Base-by-base conservation (phyloP, 2,329 filamentous ascomycete genomes). In the Colletotrichum ledebouriae region DNA sequence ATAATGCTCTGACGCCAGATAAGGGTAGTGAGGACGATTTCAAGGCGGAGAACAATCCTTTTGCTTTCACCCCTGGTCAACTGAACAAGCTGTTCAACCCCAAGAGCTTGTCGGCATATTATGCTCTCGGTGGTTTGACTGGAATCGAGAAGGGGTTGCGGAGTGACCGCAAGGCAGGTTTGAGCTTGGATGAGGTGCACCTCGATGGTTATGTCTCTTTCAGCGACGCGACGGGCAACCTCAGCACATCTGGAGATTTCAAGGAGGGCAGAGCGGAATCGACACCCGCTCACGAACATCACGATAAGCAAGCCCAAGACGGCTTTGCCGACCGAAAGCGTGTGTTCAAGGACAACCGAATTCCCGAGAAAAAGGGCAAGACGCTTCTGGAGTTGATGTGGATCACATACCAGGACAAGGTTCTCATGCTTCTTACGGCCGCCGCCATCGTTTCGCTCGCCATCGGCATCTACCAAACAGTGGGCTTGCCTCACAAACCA, bases 71-170 rank as follows among this genome's bases (percentile, higher is more conserved):
- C 2, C 92, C 92, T 3, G 94, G 94, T 13, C 90, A 97, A 75
- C 84, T 98, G 71, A 91, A 90, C 74, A 97, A 97, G 79, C 87
- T 97, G 81, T 89, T 95, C 70, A 96, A 97, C 76, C 94, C 94
- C 3, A 97, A 97, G 82, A 97, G 89, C 70, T 80, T 97, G 66
- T 84, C 90, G 12, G 94, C 94, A 1, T 97, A 95, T 73, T 92
- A 91, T 75, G 90, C 90, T 13, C 78, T 98, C 5, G 94, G 94
- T 56, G 94, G 94, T 25, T 78, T 97, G 15, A 80, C 80, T 17
- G 94, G 94, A 0, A 79, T 98, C 56, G 94, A 95, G 78, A 92
- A 89, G 75, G 94, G 94, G 10, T 81, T 98, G 34, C 85, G 92
- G 56, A 90, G 89, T 6, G 89, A 96, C 76, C 84, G 92, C 34